Conservation (phyloP, 1,284 basidiomycete genomes). For the Boletellus dicymbophilus region DNA sequence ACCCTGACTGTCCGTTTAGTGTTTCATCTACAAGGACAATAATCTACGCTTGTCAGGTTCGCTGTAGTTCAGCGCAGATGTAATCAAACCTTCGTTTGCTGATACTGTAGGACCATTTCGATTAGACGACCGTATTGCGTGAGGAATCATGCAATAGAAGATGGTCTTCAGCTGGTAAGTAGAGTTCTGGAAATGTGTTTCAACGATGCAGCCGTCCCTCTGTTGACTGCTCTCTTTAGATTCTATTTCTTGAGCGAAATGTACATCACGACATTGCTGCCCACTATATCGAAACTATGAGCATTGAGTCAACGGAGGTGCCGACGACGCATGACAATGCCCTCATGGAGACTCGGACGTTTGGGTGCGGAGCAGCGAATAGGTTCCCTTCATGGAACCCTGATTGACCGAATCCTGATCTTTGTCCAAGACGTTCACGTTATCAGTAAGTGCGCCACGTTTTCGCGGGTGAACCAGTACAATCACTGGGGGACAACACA, state of each 20-base stretch:
- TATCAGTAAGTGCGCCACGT: slow-evolving; percentile 43
- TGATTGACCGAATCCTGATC: neutral
- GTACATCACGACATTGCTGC: slow-evolving; percentile 59
- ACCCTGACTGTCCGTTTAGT: neutral
- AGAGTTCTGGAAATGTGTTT: neutral
- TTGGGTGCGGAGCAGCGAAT: slow-evolving; percentile 56
- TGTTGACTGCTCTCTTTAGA: slow-evolving; percentile 25
- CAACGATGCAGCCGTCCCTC: neutral
- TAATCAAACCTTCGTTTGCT: slow-evolving; percentile 3
- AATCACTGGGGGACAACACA: slow-evolving; percentile 67
- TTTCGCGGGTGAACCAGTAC: slow-evolving; percentile 62
- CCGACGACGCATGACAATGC: no score
- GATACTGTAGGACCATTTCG: no score
- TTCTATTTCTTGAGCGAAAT: slow-evolving; percentile 49
- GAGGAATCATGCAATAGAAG: slow-evolving; percentile 54
- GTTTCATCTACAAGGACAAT: neutral
- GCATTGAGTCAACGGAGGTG: no score
- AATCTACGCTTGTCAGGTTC: neutral
- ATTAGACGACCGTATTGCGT: neutral
- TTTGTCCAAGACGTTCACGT: slow-evolving; percentile 46
- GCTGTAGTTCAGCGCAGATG: neutral
- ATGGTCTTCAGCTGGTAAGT: slow-evolving; percentile 63
- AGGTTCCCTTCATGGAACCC: neutral
- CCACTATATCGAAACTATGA: slow-evolving; percentile 53
- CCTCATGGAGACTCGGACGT: slow-evolving; percentile 56